These are phyloP conservation scores for Pseudocercospora macadamiae DNA, from an alignment of 2,329 filamentous ascomycete species.

Conservation along the genomic window DNA sequence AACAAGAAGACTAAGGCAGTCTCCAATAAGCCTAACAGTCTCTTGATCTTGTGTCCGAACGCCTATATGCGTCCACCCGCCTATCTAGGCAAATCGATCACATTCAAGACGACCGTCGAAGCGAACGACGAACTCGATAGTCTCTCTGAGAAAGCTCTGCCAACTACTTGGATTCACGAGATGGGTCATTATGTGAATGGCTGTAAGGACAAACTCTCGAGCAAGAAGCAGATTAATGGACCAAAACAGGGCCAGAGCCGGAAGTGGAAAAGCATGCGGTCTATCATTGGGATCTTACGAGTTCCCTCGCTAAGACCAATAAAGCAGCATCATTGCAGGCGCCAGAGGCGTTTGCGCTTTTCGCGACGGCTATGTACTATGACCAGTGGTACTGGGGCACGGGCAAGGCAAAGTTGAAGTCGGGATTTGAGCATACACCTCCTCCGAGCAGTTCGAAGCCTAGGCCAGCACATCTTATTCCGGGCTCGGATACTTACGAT, in stretches of 20 bases:
- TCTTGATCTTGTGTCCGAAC: background rate
- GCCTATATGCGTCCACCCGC: background rate
- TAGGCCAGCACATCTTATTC: background rate
- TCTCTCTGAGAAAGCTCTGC: background rate
- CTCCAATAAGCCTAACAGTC: background rate
- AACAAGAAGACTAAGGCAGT: background rate
- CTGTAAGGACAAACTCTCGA: background rate
- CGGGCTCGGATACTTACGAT: background rate
- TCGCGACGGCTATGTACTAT: conserved; percentile 6
- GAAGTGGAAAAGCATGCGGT: background rate
- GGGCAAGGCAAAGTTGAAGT: conserved; percentile 4
- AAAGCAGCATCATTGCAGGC: background rate
- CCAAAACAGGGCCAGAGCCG: background rate
- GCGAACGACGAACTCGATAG: background rate
- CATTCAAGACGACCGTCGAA: background rate
- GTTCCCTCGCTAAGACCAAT: background rate
- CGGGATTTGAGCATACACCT: background rate
- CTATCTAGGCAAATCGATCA: background rate
- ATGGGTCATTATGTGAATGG: background rate
- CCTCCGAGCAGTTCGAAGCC: background rate
- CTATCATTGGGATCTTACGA: background rate
- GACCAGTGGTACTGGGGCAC: conserved; percentile 9
- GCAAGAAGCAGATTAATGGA: background rate
- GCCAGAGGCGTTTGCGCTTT: conserved; percentile 4
- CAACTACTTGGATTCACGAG: conserved; percentile 6